phyloP scores from a whole-genome alignment of 192 early-diverging fungal genomes.

The Rhizophlyctis rosea region DNA sequence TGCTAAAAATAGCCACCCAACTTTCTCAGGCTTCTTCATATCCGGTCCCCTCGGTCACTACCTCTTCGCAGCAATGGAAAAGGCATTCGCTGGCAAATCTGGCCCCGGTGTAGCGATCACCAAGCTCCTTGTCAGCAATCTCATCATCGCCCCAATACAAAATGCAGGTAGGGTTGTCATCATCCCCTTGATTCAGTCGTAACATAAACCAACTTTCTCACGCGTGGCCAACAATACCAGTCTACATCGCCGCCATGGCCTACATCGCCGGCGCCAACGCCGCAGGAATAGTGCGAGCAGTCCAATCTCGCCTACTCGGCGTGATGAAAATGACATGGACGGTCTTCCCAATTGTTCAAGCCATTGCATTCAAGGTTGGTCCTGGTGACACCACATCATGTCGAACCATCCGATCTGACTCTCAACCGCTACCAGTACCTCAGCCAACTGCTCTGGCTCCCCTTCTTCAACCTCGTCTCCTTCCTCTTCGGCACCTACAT shows the following conservation, averaged over 20 bases:
- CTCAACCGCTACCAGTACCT: constrained; percentile 47
- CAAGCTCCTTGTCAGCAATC: constrained; percentile 70
- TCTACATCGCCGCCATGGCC: constrained; percentile 81
- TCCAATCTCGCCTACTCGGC: constrained; percentile 59
- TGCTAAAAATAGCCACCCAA: too few relatives aligned
- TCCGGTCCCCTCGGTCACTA: constrained; percentile 81
- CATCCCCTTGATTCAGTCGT: neutral
- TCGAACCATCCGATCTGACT: neutral
- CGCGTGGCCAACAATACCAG: constrained; percentile 36
- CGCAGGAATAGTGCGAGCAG: constrained; percentile 48
- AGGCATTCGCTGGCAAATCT: constrained; percentile 67
- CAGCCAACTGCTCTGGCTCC: constrained; percentile 77
- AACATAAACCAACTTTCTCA: neutral
- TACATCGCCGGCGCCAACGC: constrained; percentile 71
- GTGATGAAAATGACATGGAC: constrained; percentile 67
- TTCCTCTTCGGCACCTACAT: constrained; percentile 53
- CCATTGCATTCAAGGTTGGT: constrained; percentile 62
- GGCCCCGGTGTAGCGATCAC: constrained; percentile 58
- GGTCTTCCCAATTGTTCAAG: constrained; percentile 75
- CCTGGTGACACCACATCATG: neutral
- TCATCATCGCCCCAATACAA: constrained; percentile 82
- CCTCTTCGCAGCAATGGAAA: constrained; percentile 73
- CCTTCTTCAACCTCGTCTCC: constrained; percentile 85
- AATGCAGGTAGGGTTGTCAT: constrained; percentile 62
- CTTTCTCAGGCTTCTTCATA: constrained; percentile 64